Evolutionary conservation across 2,329 filamentous ascomycete species (phyloP), one percentile per base, ranked within the genome.

Genomic region (Talaromyces sp.): DNA sequence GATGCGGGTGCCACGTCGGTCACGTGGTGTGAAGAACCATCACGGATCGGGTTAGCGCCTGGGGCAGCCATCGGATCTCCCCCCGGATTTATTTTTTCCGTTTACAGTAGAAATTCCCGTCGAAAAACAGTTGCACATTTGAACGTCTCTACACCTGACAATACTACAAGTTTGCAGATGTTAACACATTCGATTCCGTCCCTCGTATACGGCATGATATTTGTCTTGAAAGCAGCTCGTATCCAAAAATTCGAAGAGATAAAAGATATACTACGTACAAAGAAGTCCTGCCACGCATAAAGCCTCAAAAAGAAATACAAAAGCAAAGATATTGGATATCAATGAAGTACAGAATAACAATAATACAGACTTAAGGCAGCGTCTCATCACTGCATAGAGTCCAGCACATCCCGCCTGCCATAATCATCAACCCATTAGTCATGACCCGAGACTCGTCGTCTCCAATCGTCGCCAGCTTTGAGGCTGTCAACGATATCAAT

Each of bases 401-500:
- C 33, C 63, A 63, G 50, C 57, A 64, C 66, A 64, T 62, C 22
- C 50, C 31, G 13, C 37, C 22, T 48, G 3, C 28, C 36, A 36
- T 33, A 40, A 22, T 60, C 55, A 43, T 58, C 13, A 53, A 21
- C 52, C 21, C 53, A 52, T 71, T 72, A 82, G 65, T 82, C 80
- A 64, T 75, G 74, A 56, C 89, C 89, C 68, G 86, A 85, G 58
- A 95, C 85, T 61, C 93, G 82, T 69, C 89, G 85, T 62, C 82
- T 81, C 88, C 91, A 97, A 73, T 97, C 93, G 66, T 97, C 92
- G 53, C 88, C 86, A 17, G 96, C 83, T 52, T 89, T 81, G 63
- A 87, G 80, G 33, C 87, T 88, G 71, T 97, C 93, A 2, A 97
- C 91, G 17, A 97, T 86, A 39, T 96, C 86, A 28, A 97, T 86